Percentiles rank a stretch among this genome's conserved stretches.
Conservation (phyloP, 345 rosid genomes). For the Excoecaria cochinchinensis region DNA sequence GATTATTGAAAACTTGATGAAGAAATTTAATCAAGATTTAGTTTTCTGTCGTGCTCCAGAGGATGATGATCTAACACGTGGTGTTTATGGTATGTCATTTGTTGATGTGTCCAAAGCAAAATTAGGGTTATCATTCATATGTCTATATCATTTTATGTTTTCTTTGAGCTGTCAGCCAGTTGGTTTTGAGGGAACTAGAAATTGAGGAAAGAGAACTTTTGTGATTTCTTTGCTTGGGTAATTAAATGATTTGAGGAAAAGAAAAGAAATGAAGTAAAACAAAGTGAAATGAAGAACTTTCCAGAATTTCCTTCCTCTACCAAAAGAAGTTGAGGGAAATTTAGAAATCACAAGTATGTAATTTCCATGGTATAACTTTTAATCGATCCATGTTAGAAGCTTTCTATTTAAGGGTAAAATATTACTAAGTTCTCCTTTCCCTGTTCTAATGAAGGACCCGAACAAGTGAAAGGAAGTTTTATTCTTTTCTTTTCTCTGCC, state of each 20-base stretch:
- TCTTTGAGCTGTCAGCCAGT: neutral
- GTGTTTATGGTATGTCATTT: constrained; percentile 53
- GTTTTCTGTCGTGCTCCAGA: constrained; percentile 84
- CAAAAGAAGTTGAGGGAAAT: neutral
- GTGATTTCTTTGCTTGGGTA: neutral
- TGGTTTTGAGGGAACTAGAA: neutral
- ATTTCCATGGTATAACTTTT: neutral
- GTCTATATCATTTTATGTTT: neutral
- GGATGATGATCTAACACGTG: constrained; percentile 57
- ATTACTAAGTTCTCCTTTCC: neutral
- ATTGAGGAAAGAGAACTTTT: neutral
- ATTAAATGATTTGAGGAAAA: neutral
- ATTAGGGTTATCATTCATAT: neutral
- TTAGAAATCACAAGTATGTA: neutral
- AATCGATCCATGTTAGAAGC: neutral
- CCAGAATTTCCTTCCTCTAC: neutral
- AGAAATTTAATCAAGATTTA: constrained; percentile 75
- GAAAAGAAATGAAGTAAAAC: neutral
- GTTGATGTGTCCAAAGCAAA: neutral
- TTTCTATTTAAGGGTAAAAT: neutral
- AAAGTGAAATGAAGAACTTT: neutral
- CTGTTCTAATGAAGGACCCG: neutral
- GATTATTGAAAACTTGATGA: constrained; percentile 57
- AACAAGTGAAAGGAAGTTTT: neutral
- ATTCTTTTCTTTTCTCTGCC: neutral